Conservation (phyloP, 2,329 filamentous ascomycete species). For the Byssothecium circinans region DNA sequence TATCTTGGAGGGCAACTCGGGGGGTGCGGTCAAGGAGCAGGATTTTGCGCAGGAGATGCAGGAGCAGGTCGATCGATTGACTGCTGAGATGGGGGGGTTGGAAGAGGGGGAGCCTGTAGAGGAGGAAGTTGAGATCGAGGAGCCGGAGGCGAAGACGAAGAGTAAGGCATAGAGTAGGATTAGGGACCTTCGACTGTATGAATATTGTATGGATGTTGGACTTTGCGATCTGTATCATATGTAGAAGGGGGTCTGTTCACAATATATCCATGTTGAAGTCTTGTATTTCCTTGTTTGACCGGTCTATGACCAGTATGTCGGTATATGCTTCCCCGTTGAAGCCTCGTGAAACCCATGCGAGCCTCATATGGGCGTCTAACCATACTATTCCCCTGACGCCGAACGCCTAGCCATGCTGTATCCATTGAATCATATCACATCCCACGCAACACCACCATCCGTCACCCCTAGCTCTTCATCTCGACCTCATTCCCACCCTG, state of each 20-base stretch:
- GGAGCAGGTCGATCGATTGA: not conserved
- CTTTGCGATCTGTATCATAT: not conserved
- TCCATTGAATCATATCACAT: not conserved
- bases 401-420: constrained; percentile 9
- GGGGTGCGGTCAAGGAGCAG: not conserved
- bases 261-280: not conserved
- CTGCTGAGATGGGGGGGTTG: not conserved
- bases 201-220: not conserved
- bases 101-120: not conserved
- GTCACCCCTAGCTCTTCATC: constrained; percentile 31
- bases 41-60: not conserved
- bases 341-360: not conserved
- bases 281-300: not conserved
- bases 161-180: not conserved
- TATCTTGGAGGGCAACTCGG: not conserved
- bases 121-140: not conserved
- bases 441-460: too few species aligned
- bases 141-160: not conserved
- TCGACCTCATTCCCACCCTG: constrained; percentile 24
- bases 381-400: not conserved
- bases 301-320: too few species aligned
- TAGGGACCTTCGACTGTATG: not conserved
- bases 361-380: not conserved
- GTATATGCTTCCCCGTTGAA: not conserved
- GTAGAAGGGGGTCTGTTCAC: not conserved